phyloP scores from a whole-genome alignment of 257 asterid species.

The Voacanga thouarsii region DNA sequence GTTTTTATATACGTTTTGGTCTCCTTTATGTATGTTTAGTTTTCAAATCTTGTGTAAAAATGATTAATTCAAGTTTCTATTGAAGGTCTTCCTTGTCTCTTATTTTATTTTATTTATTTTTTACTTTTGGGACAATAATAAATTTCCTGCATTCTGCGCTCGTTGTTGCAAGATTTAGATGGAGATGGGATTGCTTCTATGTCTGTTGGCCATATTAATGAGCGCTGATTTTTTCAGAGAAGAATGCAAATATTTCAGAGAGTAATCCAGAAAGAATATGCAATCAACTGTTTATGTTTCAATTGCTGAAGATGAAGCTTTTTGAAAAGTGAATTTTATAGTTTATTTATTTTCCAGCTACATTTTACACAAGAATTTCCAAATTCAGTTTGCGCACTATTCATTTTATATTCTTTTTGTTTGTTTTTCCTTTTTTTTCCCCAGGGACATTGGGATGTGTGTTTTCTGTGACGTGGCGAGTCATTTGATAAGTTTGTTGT shows the following conservation, averaged over 20 bases:
- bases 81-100: background rate
- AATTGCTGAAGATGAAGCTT: background rate
- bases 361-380: background rate
- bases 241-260: background rate
- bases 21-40: background rate
- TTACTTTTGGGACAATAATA: background rate
- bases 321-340: background rate
- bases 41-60: background rate
- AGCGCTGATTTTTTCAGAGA: background rate
- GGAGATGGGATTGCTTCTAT: background rate
- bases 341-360: background rate
- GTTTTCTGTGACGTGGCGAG: background rate
- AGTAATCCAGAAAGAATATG: background rate
- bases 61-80: background rate
- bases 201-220: background rate
- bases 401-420: background rate
- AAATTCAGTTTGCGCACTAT: background rate
- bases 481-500: background rate
- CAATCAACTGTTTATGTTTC: background rate
- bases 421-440: background rate
- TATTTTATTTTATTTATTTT: background rate
- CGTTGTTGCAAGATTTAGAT: background rate
- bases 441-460: no score
- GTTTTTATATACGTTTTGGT: background rate
- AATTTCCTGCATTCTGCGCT: slow-evolving; percentile 9